Evolutionary conservation across 768 basidiomycete species (phyloP), one percentile per base, ranked within the genome.

Genomic region (Suillus paluster): DNA sequence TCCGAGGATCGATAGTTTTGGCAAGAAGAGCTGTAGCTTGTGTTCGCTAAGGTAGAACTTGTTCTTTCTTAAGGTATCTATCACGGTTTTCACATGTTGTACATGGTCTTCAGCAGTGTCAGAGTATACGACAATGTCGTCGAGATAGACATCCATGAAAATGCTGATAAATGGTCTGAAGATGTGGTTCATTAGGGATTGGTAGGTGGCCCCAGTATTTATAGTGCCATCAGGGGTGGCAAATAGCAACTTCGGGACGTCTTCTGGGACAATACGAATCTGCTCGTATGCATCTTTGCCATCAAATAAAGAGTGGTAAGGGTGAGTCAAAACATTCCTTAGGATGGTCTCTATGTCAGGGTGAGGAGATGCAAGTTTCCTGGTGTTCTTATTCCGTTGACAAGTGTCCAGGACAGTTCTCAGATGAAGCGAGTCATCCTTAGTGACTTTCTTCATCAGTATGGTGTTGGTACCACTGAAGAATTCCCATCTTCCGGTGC

Each of bases 121-220:
- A 3, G 30, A 1, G 68, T 73, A 4, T 71, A 72, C 17, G 63
- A 19, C 21, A 68, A 72, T 3, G 62, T 62, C 10, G 62, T 46
- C 73, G 71, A 75, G 2, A 65, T 8, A 67, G 25, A 21, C 61
- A 71, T 7, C 66, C 68, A 54, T 77, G 58, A 78, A 81, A 14
- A 50, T 33, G 0, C 80, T 78, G 5, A 84, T 77, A n/a, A 66
- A 56, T 1, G 79, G 73, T 3, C 70, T 62, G 55, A 84, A 81
- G 25, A 82, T 72, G 6, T 60, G 30, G 0, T 71, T 81, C 77
- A 83, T 82, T 0, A 84, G 64, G 0, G 73, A 41, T 57, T 84
- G 83, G 59, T 80, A 84, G 0, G 80, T 84, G 0, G 79, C 69
- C 0, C 78, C 80, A 0, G 78, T 76, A 64, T 84, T 83, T 56